Conservation (phyloP, 805 yeast genomes). For the Pichia membranifaciens region DNA sequence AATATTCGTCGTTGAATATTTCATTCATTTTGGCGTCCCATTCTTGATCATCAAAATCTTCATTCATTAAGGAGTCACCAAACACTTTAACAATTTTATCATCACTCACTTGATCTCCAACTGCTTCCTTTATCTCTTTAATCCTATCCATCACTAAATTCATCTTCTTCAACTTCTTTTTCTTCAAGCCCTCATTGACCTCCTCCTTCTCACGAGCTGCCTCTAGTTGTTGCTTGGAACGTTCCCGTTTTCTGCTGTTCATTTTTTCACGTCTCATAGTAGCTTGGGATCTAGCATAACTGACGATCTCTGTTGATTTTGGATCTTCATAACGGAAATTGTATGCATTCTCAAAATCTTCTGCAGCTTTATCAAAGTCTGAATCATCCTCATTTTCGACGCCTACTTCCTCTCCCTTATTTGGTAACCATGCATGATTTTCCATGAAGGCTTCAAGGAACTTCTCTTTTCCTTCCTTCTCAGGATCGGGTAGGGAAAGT, state of each 20-base stretch:
- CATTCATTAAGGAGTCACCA: conserved; percentile 71
- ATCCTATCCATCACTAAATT: conserved; percentile 72
- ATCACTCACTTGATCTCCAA: conserved; percentile 59
- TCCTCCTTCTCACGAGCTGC: conserved; percentile 46
- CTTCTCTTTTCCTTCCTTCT: conserved; percentile 47
- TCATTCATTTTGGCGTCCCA: conserved; percentile 88
- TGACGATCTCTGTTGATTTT: conserved; percentile 80
- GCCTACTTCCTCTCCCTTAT: conserved; percentile 45
- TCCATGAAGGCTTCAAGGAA: conserved; percentile 70
- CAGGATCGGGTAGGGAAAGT: conserved; percentile 60
- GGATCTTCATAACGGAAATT: conserved; percentile 95
- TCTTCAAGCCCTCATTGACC: conserved; percentile 55
- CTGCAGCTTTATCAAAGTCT: conserved; percentile 89
- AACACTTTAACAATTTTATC: conserved; percentile 58
- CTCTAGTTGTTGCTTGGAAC: conserved; percentile 62
- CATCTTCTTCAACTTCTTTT: conserved; percentile 70
- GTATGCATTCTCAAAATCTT: conserved; percentile 84
- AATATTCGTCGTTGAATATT: conserved; percentile 80
- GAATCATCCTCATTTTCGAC: conserved; percentile 60
- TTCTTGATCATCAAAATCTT: conserved; percentile 82
- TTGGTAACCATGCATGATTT: conserved; percentile 87
- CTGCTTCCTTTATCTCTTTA: conserved; percentile 56
- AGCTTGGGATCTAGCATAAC: conserved; percentile 92
- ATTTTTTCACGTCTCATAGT: conserved; percentile 78
- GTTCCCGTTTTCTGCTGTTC: conserved; percentile 70